These are phyloP conservation scores for Annona squamosa DNA, from an alignment of 164 flowering plant species.

Conservation along the genomic window DNA sequence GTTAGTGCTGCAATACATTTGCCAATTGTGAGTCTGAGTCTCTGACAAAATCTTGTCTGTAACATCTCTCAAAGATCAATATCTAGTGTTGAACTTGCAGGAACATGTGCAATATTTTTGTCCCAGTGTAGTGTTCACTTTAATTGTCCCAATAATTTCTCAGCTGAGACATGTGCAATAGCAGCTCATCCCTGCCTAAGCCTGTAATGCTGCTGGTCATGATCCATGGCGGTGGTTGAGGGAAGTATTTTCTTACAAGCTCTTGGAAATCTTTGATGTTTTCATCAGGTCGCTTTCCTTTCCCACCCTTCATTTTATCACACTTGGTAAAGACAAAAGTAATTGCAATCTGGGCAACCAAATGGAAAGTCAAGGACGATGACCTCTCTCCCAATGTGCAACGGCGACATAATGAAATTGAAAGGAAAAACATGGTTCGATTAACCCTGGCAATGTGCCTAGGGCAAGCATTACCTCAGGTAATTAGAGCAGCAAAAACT, in stretches of 20 bases:
- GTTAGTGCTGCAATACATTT: not conserved
- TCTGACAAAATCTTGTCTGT: too few species aligned
- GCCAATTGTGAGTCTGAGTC: not conserved
- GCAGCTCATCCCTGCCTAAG: constrained; percentile 90
- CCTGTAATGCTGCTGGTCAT: constrained; percentile 93
- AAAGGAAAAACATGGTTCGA: too few species aligned
- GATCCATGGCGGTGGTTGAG: constrained; percentile 79
- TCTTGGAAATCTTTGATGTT: constrained; percentile 43
- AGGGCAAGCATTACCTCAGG: not conserved
- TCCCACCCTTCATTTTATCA: constrained; percentile 66
- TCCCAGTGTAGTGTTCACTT: not conserved
- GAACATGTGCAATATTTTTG: not conserved
- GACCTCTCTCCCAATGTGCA: too few species aligned
- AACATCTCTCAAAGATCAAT: too few species aligned
- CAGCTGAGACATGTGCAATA: constrained; percentile 85
- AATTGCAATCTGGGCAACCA: constrained; percentile 58
- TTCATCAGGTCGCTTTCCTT: constrained; percentile 58
- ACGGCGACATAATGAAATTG: too few species aligned
- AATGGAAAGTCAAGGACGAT: not conserved
- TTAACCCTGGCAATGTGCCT: not conserved
- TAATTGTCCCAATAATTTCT: constrained; percentile 90
- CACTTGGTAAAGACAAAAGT: constrained; percentile 94
- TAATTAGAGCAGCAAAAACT: not conserved
- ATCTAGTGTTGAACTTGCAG: not conserved
- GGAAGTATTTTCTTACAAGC: constrained; percentile 31